Evolutionary conservation across 371 early-diverging fungal genomes (phyloP).

Genomic region (Mucor racemosus): DNA sequence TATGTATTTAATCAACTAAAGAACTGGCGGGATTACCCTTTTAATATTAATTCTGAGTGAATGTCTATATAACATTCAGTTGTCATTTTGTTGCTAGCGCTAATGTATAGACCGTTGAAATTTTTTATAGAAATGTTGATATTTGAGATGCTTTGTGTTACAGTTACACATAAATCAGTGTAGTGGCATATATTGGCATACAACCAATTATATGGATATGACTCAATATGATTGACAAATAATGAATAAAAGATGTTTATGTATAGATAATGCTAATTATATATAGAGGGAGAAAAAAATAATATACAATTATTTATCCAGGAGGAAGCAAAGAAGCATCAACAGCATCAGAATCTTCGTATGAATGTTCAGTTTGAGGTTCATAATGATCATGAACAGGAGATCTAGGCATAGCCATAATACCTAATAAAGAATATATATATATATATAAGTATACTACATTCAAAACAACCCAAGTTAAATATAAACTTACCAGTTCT

Average conservation of each 20-base stretch:
- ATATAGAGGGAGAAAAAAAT: not conserved
- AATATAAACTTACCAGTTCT: conserved; percentile 70
- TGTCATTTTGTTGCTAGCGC: not conserved
- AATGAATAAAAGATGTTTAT: not conserved
- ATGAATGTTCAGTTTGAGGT: conserved; percentile 56
- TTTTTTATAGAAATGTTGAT: not conserved
- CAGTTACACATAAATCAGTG: conserved; percentile 11
- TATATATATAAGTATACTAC: too few relatives aligned
- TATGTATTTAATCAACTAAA: too few relatives aligned
- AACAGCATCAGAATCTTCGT: conserved; percentile 63
- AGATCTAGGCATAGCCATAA: conserved; percentile 95
- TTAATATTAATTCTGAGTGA: too few relatives aligned
- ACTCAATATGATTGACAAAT: conserved; percentile 18
- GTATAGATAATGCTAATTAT: conserved; percentile 4
- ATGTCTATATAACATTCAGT: not conserved
- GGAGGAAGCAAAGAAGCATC: conserved; percentile 93
- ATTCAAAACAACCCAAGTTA: not conserved
- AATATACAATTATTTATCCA: conserved; percentile 63
- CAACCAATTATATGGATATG: conserved; percentile 16
- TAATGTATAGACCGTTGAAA: not conserved
- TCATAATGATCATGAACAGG: conserved; percentile 77
- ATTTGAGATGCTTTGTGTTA: not conserved
- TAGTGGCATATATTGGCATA: not conserved
- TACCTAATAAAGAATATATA: conserved; percentile 44
- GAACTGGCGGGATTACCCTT: too few relatives aligned